These are phyloP conservation scores for Lactarius sanguifluus DNA, from an alignment of 768 basidiomycete species.

Conservation along the genomic window DNA sequence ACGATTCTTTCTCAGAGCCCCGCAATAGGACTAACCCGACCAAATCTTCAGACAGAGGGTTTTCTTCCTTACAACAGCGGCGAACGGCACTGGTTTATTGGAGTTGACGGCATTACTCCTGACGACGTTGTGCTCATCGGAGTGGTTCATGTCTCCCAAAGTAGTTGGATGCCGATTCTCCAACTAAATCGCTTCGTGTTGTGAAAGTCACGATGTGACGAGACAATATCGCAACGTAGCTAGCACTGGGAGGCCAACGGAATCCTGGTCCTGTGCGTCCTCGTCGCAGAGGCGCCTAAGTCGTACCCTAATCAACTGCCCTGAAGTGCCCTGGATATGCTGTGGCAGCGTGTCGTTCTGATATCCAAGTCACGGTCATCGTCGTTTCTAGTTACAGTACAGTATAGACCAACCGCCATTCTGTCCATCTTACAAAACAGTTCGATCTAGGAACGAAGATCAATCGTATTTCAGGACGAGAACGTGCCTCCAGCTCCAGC, in stretches of 20 bases:
- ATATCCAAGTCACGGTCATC: not conserved
- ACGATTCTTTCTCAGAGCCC: not conserved
- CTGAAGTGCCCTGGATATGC: not conserved
- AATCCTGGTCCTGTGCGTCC: not conserved
- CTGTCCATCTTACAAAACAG: not conserved
- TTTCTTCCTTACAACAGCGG: not conserved
- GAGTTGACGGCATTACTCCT: not conserved
- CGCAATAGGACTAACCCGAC: not conserved
- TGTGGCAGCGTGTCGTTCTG: not conserved
- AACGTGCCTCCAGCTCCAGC: not conserved
- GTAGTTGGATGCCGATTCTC: slow-evolving; percentile 26
- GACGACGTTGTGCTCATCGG: slow-evolving; percentile 6
- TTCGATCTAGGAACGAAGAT: not conserved
- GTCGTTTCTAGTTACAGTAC: too few species aligned
- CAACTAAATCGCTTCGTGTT: slow-evolving; percentile 7
- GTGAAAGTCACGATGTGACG: not conserved
- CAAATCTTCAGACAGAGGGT: not conserved
- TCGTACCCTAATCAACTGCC: not conserved
- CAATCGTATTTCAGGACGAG: not conserved
- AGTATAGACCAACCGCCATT: too few species aligned
- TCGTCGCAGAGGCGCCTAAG: not conserved
- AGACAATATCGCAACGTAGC: too few species aligned
- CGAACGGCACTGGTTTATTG: slow-evolving; percentile 1
- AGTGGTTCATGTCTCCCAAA: slow-evolving; percentile 15
- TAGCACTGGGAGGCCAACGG: too few species aligned